Conservation (phyloP, 306 rosid genomes). For the Herpetospermum pedunculosum region DNA sequence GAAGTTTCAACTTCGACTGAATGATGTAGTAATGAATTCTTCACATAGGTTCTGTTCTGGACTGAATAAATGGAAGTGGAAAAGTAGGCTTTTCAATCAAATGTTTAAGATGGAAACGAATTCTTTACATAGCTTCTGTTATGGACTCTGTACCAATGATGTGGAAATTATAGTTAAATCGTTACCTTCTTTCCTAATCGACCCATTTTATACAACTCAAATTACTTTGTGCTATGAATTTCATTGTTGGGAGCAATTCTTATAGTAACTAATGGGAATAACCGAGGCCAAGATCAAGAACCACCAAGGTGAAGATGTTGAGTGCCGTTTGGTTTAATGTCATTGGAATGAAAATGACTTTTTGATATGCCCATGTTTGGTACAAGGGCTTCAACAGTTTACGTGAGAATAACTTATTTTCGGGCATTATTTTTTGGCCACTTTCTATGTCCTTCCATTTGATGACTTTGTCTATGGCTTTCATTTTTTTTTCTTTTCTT, state of each 20-base stretch:
- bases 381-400: too few relatives aligned
- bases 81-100: not conserved
- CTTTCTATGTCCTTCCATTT: too few relatives aligned
- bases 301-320: slow-evolving; percentile 68
- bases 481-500: too few relatives aligned
- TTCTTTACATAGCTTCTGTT: not conserved
- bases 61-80: not conserved
- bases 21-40: not conserved
- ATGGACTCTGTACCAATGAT: not conserved
- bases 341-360: too few relatives aligned
- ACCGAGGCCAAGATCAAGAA: slow-evolving; percentile 47
- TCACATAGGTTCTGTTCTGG: not conserved
- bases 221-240: not conserved
- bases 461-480: too few relatives aligned
- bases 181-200: not conserved
- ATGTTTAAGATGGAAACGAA: not conserved
- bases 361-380: too few relatives aligned
- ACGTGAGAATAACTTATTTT: too few relatives aligned
- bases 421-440: too few relatives aligned
- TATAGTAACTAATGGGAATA: not conserved
- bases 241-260: not conserved
- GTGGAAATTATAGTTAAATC: not conserved
- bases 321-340: too few relatives aligned
- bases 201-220: not conserved
- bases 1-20: not conserved